Evolutionary conservation across 2,329 filamentous ascomycete genomes (phyloP).

Genomic region (Colletotrichum cereale): DNA sequence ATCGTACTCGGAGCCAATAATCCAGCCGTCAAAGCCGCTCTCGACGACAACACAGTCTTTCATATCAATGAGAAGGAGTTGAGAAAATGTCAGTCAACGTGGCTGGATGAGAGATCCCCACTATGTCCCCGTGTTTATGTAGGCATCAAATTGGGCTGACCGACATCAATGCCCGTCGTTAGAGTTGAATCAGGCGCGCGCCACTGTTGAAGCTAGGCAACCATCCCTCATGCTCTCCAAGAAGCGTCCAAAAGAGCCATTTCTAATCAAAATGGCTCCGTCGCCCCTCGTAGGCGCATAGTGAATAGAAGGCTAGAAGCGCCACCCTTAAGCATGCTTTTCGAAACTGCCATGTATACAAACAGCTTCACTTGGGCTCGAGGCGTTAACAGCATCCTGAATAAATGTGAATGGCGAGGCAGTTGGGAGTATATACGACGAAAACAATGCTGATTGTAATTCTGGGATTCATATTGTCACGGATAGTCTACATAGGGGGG

Average conservation of each 20-base stretch:
- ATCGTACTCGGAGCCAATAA: conserved; percentile 52
- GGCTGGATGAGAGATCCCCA: not conserved
- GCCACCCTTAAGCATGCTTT: conserved; percentile 55
- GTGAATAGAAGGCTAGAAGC: conserved; percentile 55
- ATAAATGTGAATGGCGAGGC: conserved; percentile 58
- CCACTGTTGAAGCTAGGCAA: conserved; percentile 57
- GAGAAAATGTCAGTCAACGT: not conserved
- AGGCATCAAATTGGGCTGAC: conserved; percentile 29
- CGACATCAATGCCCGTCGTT: conserved; percentile 58
- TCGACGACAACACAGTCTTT: conserved; percentile 58
- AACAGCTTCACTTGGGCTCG: conserved; percentile 57
- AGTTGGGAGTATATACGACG: no score
- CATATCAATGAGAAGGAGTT: conserved; percentile 55
- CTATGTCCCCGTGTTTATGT: no score
- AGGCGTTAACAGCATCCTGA: conserved; percentile 58
- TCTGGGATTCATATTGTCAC: no score
- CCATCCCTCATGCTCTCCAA: conserved; percentile 51
- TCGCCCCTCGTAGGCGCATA: conserved; percentile 57
- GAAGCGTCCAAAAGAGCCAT: conserved; percentile 55
- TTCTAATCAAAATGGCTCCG: conserved; percentile 60
- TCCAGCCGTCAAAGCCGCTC: conserved; percentile 60
- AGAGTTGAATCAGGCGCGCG: conserved; percentile 59
- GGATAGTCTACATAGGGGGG: no score
- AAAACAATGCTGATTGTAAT: no score
- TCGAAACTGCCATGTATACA: conserved; percentile 53